Percentiles rank a stretch among this genome's conserved stretches.
Evolutionary conservation across 371 early-diverging fungal genomes (phyloP).

Genomic region (Mucor piriformis): DNA sequence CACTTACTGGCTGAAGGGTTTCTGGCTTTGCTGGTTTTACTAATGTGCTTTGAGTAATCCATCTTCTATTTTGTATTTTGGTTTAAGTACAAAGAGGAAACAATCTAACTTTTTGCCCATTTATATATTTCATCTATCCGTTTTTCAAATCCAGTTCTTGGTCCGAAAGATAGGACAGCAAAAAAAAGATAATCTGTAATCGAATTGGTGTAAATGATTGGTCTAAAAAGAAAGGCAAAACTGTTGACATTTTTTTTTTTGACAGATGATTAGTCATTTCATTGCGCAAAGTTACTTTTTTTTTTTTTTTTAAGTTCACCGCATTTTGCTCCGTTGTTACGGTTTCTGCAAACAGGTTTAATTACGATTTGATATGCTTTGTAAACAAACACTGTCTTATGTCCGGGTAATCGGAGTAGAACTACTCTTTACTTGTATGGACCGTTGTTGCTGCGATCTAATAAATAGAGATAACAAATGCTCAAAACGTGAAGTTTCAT

Average conservation of each 20-base stretch:
- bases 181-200: neutral
- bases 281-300: neutral
- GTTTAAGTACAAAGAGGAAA: neutral
- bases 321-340: too few relatives aligned
- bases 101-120: neutral
- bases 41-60: slow-evolving; percentile 19
- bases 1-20: slow-evolving; percentile 25
- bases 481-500: too few relatives aligned
- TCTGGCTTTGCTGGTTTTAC: slow-evolving; percentile 20
- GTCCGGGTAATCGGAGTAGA: neutral
- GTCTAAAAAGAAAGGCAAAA: too few relatives aligned
- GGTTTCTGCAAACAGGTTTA: neutral
- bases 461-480: too few relatives aligned
- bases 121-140: neutral
- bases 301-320: too few relatives aligned
- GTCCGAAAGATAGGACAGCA: neutral
- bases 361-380: neutral
- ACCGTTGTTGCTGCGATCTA: too few relatives aligned
- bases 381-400: neutral
- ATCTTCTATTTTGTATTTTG: neutral
- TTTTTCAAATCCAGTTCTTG: neutral
- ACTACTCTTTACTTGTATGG: too few relatives aligned
- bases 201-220: neutral
- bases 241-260: neutral
- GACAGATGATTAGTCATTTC: neutral